Evolutionary conservation across 2,329 filamentous ascomycete genomes (phyloP), one percentile per base, ranked within the genome.

Genomic region (Domatiomyces catenatus): DNA sequence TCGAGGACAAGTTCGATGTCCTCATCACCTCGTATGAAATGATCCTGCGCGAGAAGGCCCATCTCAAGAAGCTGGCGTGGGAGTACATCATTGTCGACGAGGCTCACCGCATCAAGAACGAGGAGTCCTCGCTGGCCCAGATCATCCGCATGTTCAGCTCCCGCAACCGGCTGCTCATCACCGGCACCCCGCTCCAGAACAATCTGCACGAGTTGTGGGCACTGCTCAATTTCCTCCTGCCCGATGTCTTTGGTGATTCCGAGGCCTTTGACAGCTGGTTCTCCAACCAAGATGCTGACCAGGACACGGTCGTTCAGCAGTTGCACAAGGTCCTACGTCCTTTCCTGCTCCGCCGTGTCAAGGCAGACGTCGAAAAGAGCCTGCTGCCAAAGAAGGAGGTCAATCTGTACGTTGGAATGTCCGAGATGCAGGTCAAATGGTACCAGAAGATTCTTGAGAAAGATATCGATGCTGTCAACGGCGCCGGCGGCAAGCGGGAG

Each of bases 71-170:
- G 67, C 94, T 98, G 66, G 89, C 92, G 0, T 98, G 92, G 92
- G 90, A 98, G 66, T 98, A 98, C 68, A 98, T 98, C 67, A 94
- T 98, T 59, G 94, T 98, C 57, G 92, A 98, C 62, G 92, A 98
- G 70, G 83, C 92, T 1, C 92, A 98, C 67, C 87, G 92, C 54
- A 98, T 98, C 77, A 98, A 98, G 74, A 98, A 98, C 68, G 92
- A 98, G 65, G 88, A 96, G 66, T 98, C 92, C 0, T 95, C 92
- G 0, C 75, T 98, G 2, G 89, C 92, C 2, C 90, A 96, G 63
- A 93, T 96, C 58, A 94, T 98, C 57, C 86, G 92, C 59, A 73
- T 95, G 49, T 98, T 98, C 74, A 86, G 89, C 68, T 98, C 92
- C 4, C 80, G 92, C 63, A 96, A 96, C 65, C 83, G 92, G 48